Conservation (phyloP, 2,329 filamentous ascomycete genomes). For the Alternaria panax region DNA sequence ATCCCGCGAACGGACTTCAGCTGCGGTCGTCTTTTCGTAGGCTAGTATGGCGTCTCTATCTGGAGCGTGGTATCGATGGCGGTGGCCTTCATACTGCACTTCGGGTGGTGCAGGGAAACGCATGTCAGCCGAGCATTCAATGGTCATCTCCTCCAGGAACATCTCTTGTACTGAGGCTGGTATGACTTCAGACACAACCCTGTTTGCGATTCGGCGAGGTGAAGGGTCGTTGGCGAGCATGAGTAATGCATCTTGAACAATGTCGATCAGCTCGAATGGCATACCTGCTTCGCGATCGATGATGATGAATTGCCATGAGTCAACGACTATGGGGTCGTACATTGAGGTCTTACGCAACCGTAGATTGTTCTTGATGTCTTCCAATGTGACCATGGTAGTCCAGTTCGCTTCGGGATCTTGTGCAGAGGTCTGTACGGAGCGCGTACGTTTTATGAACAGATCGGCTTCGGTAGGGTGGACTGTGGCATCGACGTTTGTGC, state of each 20-base stretch:
- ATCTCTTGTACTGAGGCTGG: conserved; percentile 32
- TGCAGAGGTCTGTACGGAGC: conserved; percentile 17
- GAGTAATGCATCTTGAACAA: conserved; percentile 34
- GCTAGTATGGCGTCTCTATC: conserved; percentile 10
- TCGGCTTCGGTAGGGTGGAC: conserved; percentile 36
- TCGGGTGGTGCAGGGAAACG: conserved; percentile 18
- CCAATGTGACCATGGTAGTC: conserved; percentile 29
- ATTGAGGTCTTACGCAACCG: conserved; percentile 31
- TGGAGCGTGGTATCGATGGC: conserved; percentile 26
- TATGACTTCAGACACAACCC: conserved; percentile 34
- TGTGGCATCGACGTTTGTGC: conserved; percentile 34
- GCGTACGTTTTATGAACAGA: conserved; percentile 33
- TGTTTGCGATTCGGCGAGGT: conserved; percentile 29
- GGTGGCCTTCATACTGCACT: conserved; percentile 37
- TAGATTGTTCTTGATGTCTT: conserved; percentile 40
- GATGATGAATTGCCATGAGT: conserved; percentile 45
- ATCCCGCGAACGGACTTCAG: conserved; percentile 19
- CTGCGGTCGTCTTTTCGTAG: conserved; percentile 7
- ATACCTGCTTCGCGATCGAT: conserved; percentile 36
- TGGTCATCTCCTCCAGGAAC: conserved; percentile 28
- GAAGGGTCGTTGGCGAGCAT: conserved; percentile 37
- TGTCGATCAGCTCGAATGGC: conserved; percentile 37
- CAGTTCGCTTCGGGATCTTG: conserved; percentile 24
- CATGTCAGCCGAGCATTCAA: conserved; percentile 13
- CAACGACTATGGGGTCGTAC: conserved; percentile 42